Percentiles rank a stretch among this genome's conserved stretches.
phyloP scores from a whole-genome alignment of 1,284 basidiomycete genomes.

The Fomitopsis schrenkii region DNA sequence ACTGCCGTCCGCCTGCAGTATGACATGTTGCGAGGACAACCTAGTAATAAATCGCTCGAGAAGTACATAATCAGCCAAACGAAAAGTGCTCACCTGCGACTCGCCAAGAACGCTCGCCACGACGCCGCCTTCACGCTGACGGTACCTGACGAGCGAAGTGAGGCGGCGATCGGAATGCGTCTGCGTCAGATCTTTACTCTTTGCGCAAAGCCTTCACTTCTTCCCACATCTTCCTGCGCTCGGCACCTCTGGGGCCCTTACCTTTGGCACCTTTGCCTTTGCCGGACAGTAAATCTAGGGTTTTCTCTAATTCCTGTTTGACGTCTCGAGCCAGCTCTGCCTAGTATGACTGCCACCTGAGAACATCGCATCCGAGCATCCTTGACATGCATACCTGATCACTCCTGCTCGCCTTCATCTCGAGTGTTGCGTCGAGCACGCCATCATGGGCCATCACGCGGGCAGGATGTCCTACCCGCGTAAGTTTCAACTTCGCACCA shows the following conservation, averaged over 20 bases:
- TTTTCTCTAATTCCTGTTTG: conserved; percentile 75
- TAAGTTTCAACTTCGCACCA: conserved; percentile 52
- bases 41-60: conserved; percentile 31
- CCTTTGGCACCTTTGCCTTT: conserved; percentile 78
- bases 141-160: conserved; percentile 51
- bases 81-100: conserved; percentile 51
- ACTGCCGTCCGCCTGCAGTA: conserved; percentile 78
- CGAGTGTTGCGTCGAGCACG: conserved; percentile 80
- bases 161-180: conserved; percentile 1
- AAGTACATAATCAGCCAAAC: background rate
- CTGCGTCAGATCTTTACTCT: conserved; percentile 54
- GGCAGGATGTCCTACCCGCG: conserved; percentile 90
- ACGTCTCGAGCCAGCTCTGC: conserved; percentile 82
- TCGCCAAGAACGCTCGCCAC: conserved; percentile 75
- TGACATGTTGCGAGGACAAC: conserved; percentile 93
- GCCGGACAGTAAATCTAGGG: conserved; percentile 64
- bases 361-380: background rate
- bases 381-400: conserved; percentile 52
- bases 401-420: conserved; percentile 77
- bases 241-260: conserved; percentile 65
- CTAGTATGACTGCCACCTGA: conserved; percentile 13
- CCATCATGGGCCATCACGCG: conserved; percentile 74
- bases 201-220: conserved; percentile 88
- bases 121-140: conserved; percentile 82
- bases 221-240: conserved; percentile 87